Base-by-base conservation (phyloP, 1,284 basidiomycete species). In the Irpex sp. region DNA sequence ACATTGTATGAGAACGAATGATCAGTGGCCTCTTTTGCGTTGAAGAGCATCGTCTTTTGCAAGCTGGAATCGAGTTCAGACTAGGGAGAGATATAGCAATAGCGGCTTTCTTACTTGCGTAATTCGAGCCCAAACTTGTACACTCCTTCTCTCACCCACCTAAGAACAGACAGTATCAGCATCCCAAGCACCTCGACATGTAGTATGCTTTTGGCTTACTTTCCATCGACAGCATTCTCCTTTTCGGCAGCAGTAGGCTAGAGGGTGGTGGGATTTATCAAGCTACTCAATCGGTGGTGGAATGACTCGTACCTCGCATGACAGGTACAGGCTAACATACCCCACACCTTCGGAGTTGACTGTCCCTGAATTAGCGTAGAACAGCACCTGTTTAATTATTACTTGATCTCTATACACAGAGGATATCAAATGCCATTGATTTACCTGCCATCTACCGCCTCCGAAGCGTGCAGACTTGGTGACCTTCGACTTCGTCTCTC, bases 71-170 rank as follows among this genome's bases (percentile, higher is more conserved):
- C 11, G 9, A 34, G 11, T 47, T 47, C 40, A 47, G 40, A 47
- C 13, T 11, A n/a, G 11, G 11, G 40, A 13, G 40, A 47, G 9
- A n/a, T n/a, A 47, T 47, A 47, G 11, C 40, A 2, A 47, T 47
- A 2, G 17, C 55, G 34, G 9, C 2, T 62, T 59, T 60, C 77
- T 63, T 67, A 88, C 88, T 84, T 88, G 72, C 85, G 85, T 68
- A 96, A 80, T 72, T 94, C 93, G 71, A 96, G 94, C 65, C 84
- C 87, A 74, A 96, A 96, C 71, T 88, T 91, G 77, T 87, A 95
- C 19, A 89, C 76, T 1, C 93, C 93, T 65, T 93, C 89, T n/a
- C 93, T 85, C 13, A 84, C 76, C 93, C 93, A 96, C 75, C 88
- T 90, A 57, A 9, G 11, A 15, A 15, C 7, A 19, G 51, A 17